Percentiles rank a stretch among this genome's conserved stretches.
These are phyloP conservation scores for Jamesozyma rosinii DNA, from an alignment of 805 yeast genomes.

Conservation along the genomic window DNA sequence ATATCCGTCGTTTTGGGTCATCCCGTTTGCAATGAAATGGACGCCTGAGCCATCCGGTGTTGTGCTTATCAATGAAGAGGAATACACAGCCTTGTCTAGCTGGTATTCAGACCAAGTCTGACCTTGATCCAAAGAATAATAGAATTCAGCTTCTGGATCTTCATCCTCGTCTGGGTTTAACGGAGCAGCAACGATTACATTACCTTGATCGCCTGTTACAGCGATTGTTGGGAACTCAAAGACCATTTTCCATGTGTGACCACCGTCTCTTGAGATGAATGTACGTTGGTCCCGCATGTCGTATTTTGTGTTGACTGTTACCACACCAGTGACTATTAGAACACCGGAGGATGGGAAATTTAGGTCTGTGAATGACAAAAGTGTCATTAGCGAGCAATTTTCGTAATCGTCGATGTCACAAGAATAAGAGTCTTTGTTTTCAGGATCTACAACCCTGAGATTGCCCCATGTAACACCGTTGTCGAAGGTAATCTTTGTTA, in stretches of 20 bases:
- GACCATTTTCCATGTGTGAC: constrained; percentile 56
- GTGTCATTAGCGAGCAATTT: constrained; percentile 40
- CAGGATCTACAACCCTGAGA: constrained; percentile 39
- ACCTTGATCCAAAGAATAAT: constrained; percentile 69
- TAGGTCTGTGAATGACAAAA: constrained; percentile 32
- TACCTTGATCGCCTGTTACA: constrained; percentile 72
- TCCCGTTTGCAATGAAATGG: constrained; percentile 32
- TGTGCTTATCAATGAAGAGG: constrained; percentile 38
- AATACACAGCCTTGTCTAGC: constrained; percentile 38
- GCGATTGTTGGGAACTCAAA: constrained; percentile 44
- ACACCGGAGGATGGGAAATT: constrained; percentile 50
- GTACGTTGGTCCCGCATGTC: constrained; percentile 31
- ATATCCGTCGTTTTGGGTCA: constrained; percentile 9
- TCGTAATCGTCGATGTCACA: constrained; percentile 30
- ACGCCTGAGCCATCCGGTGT: constrained; percentile 64
- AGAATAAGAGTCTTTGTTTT: constrained; percentile 17
- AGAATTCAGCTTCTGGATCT: constrained; percentile 31
- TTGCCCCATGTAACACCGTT: constrained; percentile 47
- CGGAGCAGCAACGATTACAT: constrained; percentile 57
- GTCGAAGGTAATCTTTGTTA: constrained; percentile 39
- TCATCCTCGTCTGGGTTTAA: constrained; percentile 29
- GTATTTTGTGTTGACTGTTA: constrained; percentile 4
- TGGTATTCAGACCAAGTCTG: constrained; percentile 46
- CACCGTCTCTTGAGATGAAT: constrained; percentile 68
- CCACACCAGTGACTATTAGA: constrained; percentile 17